Percentiles rank a stretch among this genome's conserved stretches.
These are phyloP conservation scores for Senna siamea DNA, from an alignment of 306 rosid genomes.

Conservation along the genomic window DNA sequence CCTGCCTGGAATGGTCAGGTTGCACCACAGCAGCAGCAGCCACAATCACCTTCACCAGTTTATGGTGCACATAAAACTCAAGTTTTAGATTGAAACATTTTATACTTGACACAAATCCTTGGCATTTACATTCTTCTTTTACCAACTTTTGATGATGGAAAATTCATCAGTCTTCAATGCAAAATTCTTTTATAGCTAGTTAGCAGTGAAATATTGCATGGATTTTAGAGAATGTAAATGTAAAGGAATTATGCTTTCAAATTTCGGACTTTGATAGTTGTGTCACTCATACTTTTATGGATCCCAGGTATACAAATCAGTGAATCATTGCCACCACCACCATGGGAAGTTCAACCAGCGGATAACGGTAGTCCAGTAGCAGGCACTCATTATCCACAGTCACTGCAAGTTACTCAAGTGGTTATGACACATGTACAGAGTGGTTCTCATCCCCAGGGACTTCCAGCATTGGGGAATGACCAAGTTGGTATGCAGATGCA, in stretches of 20 bases:
- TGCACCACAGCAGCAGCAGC: constrained; percentile 55
- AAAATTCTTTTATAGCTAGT: background rate
- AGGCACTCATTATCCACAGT: constrained; percentile 63
- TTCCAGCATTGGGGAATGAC: constrained; percentile 60
- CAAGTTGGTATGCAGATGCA: constrained; percentile 78
- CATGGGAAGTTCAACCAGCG: constrained; percentile 85
- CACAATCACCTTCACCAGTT: constrained; percentile 53
- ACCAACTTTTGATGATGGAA: constrained; percentile 15
- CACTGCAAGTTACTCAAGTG: constrained; percentile 57
- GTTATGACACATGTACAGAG: constrained; percentile 52
- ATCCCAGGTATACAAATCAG: constrained; percentile 61
- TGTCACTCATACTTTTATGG: constrained; percentile 16
- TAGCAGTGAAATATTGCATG: constrained; percentile 25
- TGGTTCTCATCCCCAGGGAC: constrained; percentile 57
- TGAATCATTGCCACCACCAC: constrained; percentile 92
- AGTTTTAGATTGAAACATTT: constrained; percentile 9
- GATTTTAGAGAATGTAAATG: constrained; percentile 29
- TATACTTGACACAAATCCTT: constrained; percentile 27
- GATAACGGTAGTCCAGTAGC: constrained; percentile 60
- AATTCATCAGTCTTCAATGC: background rate
- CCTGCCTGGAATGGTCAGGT: constrained; percentile 89
- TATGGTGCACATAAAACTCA: constrained; percentile 57
- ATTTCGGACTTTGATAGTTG: constrained; percentile 9
- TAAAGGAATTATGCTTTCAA: constrained; percentile 28
- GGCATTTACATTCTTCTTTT: constrained; percentile 37